Evolutionary conservation across 2,329 filamentous ascomycete species (phyloP).

Genomic region (Colletotrichum sp.): DNA sequence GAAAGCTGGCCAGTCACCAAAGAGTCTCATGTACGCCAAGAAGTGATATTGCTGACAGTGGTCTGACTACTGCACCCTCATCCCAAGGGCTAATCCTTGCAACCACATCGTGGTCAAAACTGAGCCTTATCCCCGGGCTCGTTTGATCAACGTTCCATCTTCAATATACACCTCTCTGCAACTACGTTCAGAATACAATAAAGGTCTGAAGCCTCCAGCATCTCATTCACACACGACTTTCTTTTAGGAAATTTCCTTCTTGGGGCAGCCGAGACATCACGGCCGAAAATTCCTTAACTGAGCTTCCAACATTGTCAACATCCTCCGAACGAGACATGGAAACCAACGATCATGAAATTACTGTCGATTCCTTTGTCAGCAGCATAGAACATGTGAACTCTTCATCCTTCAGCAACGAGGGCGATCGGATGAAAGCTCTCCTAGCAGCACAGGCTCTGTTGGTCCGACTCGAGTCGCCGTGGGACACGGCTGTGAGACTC

Average conservation of each 20-base stretch:
- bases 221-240: not conserved
- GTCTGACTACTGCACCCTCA: not conserved
- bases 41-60: not conserved
- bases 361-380: not conserved
- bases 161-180: accelerated
- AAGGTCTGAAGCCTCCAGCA: not conserved
- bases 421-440: not conserved
- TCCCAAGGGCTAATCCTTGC: not conserved
- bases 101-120: not conserved
- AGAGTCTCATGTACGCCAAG: not conserved
- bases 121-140: not conserved
- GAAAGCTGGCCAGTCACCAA: not conserved
- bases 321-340: too few species aligned
- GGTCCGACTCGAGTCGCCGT: not conserved
- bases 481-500: not conserved
- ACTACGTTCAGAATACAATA: accelerated
- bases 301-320: not conserved
- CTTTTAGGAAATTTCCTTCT: not conserved
- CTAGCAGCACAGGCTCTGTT: not conserved
- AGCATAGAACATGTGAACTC: not conserved
- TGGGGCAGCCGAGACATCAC: not conserved
- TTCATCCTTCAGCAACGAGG: not conserved
- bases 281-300: not conserved
- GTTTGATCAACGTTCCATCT: not conserved
- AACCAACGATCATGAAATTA: not conserved